Evolutionary conservation across 345 rosid species (phyloP), one percentile per base, ranked within the genome.

Genomic region (Populus tremula): DNA sequence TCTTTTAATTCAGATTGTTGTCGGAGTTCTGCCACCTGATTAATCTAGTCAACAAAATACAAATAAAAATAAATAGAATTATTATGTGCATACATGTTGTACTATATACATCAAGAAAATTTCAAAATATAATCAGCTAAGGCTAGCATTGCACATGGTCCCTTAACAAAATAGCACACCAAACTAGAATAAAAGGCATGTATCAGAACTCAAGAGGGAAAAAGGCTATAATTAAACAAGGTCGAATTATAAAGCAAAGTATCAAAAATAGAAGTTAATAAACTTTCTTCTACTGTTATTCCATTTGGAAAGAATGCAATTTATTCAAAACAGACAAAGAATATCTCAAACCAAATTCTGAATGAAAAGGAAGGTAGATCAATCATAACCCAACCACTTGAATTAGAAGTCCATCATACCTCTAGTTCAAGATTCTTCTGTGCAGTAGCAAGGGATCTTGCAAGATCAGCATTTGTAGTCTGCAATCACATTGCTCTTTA

Each of bases 391-490:
- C 11, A 77, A 43, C 66, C 9, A 79, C 33, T 68, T n/a, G 31
- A 83, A 73, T 75, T 17, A 79, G 67, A 83, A 75, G 50, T 33
- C 69, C 67, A 73, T n/a, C 78, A 76, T 91, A 95, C 99, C 99
- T 95, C 91, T 70, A 86, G 74, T 86, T 92, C 92, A 73, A 93
- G 93, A 83, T 89, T 90, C 91, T 93, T 92, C 86, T 90, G 99
- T 69, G 88, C 84, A 38, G 90, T 77, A 73, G 97, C 98, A 81
- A 93, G 84, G 73, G 92, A 89, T 83, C 89, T 91, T 50, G 98
- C 92, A 81, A 95, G 98, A 77, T 93, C 96, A 81, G 93, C 92
- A 82, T 93, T 93, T 79, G 90, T 82, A 50, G 88, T 92, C 99
- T 95, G 92, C 85, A 91, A 82, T 76, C 73, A 79, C 35, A 73